Percentiles rank a stretch among this genome's conserved stretches.
phyloP scores from a whole-genome alignment of 495 filamentous ascomycete species.

The Copromyces sp. region DNA sequence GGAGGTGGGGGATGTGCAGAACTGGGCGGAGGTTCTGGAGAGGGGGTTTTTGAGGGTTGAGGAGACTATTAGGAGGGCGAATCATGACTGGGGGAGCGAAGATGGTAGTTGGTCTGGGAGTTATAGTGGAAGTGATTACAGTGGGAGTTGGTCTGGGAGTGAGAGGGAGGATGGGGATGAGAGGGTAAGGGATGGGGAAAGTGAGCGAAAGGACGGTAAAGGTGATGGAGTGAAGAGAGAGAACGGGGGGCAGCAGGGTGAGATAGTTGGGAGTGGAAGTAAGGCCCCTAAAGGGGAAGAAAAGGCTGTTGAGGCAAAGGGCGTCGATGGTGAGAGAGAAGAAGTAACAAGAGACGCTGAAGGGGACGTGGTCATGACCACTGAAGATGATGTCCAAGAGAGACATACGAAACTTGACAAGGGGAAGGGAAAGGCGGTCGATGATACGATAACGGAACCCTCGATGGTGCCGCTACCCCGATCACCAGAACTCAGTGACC shows the following conservation, averaged over 20 bases:
- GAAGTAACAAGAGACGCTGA: neutral
- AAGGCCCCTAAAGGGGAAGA: neutral
- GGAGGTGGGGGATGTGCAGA: conserved; percentile 92
- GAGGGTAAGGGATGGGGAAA: conserved; percentile 1
- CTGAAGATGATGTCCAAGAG: neutral
- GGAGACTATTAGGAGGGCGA: conserved; percentile 66
- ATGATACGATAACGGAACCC: conserved; percentile 1
- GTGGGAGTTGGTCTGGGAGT: conserved; percentile 21
- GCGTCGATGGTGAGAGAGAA: neutral
- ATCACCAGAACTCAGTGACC: neutral
- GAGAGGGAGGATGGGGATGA: conserved; percentile 14
- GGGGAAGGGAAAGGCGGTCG: conserved; percentile 14
- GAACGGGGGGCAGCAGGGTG: neutral
- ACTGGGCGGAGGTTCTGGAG: conserved; percentile 96
- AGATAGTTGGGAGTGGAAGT: neutral
- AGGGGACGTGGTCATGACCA: conserved; percentile 11
- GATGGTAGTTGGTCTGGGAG: conserved; percentile 16
- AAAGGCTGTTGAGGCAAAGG: neutral
- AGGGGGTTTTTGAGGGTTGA: conserved; percentile 79
- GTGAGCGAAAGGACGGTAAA: conserved; percentile 2
- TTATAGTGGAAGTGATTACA: conserved; percentile 16
- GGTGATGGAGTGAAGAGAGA: neutral
- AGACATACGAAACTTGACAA: neutral
- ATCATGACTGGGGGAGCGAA: conserved; percentile 21
- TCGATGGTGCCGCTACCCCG: conserved; percentile 7